Evolutionary conservation across 1,139 yeast genomes (phyloP).

Genomic region (Blastobotrys capitulatus): DNA sequence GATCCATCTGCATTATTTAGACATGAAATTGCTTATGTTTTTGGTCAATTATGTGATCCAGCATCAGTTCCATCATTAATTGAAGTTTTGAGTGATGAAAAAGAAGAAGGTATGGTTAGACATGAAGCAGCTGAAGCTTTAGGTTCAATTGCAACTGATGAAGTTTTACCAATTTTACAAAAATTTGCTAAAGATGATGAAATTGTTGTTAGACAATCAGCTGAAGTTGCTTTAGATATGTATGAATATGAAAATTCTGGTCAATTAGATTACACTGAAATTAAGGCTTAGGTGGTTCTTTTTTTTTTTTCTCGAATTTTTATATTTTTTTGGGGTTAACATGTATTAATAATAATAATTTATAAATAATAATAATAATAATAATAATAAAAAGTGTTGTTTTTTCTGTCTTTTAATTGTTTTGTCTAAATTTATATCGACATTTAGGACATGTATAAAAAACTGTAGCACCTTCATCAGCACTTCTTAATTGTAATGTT

Average conservation of each 20-base stretch:
- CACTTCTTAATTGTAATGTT: conserved; percentile 91
- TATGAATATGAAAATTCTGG: conserved; percentile 88
- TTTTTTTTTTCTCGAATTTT: background rate
- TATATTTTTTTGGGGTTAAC: background rate
- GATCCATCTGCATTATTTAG: conserved; percentile 92
- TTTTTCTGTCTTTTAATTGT: conserved; percentile 49
- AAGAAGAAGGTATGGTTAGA: conserved; percentile 97
- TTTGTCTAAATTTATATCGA: conserved; percentile 90
- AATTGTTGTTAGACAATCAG: conserved; percentile 90
- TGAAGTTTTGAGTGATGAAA: conserved; percentile 66
- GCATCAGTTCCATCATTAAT: conserved; percentile 84
- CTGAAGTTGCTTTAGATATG: conserved; percentile 96
- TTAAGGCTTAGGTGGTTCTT: conserved; percentile 9
- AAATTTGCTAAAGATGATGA: conserved; percentile 75
- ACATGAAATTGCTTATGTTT: conserved; percentile 97
- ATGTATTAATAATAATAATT: too few species aligned
- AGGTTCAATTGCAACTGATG: conserved; percentile 96
- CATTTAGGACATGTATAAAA: conserved; percentile 93
- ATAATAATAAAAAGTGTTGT: background rate
- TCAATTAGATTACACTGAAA: conserved; percentile 71
- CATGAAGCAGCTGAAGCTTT: conserved; percentile 99
- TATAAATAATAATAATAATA: background rate
- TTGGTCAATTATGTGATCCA: conserved; percentile 95
- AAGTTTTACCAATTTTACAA: conserved; percentile 81
- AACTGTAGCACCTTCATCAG: conserved; percentile 81